Percentiles rank a stretch among this genome's conserved stretches.
These are phyloP conservation scores for Gigaspora rosea DNA, from an alignment of 192 early-diverging fungal genomes.

Conservation along the genomic window DNA sequence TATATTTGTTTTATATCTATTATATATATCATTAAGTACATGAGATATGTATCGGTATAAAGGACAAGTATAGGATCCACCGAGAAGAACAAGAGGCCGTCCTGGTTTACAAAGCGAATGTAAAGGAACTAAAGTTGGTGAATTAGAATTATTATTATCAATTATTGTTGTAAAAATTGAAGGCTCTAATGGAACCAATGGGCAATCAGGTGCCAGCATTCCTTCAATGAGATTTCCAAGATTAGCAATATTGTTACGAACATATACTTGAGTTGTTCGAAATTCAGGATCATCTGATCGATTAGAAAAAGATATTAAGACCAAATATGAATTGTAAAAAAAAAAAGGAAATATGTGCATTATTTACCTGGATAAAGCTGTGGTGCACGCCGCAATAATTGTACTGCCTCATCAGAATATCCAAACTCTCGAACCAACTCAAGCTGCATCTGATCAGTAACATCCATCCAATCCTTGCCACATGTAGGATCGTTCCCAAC, in stretches of 20 bases:
- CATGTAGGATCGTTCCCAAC: neutral
- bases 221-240: conserved; percentile 27
- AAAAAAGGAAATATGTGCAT: too few relatives aligned
- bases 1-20: neutral
- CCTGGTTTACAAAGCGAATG: conserved; percentile 21
- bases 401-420: conserved; percentile 30
- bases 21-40: conserved; percentile 29
- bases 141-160: neutral
- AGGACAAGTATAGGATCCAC: too few relatives aligned
- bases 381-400: conserved; percentile 26
- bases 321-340: neutral
- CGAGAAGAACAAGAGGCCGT: conserved; percentile 7
- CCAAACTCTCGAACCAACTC: conserved; percentile 23
- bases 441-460: conserved; percentile 25
- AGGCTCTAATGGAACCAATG: conserved; percentile 15
- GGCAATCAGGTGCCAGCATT: conserved; percentile 25
- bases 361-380: conserved; percentile 23
- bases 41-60: conserved; percentile 15
- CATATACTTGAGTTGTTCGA: too few relatives aligned
- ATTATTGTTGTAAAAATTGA: conserved; percentile 7
- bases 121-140: conserved; percentile 1
- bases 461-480: conserved; percentile 32
- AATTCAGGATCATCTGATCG: neutral
- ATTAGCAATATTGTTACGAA: neutral
- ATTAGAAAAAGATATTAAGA: conserved; percentile 12